Base-by-base conservation (phyloP, 768 basidiomycete genomes). In the Collybia sp. region DNA sequence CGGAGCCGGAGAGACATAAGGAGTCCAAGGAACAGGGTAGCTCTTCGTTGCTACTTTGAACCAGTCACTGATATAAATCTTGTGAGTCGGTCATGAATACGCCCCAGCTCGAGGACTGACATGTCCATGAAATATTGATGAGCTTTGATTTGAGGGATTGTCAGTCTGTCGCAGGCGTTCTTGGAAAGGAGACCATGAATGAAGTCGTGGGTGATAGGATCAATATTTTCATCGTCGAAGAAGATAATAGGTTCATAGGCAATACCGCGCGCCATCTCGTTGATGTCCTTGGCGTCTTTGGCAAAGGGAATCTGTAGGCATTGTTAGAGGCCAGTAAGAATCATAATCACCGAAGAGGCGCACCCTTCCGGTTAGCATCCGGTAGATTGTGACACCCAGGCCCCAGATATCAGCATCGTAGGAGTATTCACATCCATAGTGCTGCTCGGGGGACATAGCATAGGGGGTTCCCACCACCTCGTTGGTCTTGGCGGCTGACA, bases 371-470 rank as follows among this genome's bases (percentile, higher is more conserved):
- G 78, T 79, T 15, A 88, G 66, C 18, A 90, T 68, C 16, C 78
- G 76, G 56, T 84, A 82, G 5, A 90, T 72, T 34, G 86, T 71
- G 41, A 85, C 75, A 0, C 88, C 88, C 12, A 88, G 53, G 0
- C 85, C 83, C 88, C 88, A 90, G 37, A 88, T 71, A 51, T 90
- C 88, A 1, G 47, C 54, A 15, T 53, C 50, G 30, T 45, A 57
- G 6, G 52, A 52, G 25, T 59, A 59, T 15, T 39, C 32, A 12
- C 35, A 20, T 5, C 58, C 56, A 10, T 17, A 30, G 20, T 50
- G 45, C 31, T 55, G 52, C 18, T 53, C 49, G 9, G 58, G 56
- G 16, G 54, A 50, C 56, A 56, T 52, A 32, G 42, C 57, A 15
- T 52, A 40, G 6, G 47, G 51, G 12, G 58, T 59, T 6, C 58